Base-by-base conservation (phyloP, 768 basidiomycete genomes). In the Termitomyces bulborhizus region DNA sequence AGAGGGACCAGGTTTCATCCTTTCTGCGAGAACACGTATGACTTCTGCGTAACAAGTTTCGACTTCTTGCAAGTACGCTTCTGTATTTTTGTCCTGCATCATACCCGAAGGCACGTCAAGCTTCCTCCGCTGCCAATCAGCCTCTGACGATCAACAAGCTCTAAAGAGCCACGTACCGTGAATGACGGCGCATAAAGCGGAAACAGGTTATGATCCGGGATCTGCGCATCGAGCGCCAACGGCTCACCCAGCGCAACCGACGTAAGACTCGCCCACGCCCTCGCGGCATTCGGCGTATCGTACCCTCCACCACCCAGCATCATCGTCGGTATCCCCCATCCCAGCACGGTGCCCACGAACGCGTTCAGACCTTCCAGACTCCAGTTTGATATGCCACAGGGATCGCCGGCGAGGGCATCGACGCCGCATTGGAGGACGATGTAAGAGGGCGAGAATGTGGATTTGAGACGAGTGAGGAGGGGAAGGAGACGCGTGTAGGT, bases 231-330 rank as follows among this genome's bases (percentile, higher is more conserved):
- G 5, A 82, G 62, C 4, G 77, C 63, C 2, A 91, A 71, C 0
- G 83, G 77, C 9, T 70, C 68, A 3, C 75, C 79, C 26, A 81
- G 69, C 89, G 82, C 81, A 4, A 90, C 70, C 0, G 87, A 86
- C 1, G 93, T 96, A 16, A 94, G 70, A 62, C 84, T 84, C 0
- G 90, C 76, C 92, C 93, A 97, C 0, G 90, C 90, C 12, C 93
- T 80, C 0, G 94, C 93, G 1, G 85, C 85, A 61, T 95, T 95
- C 1, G 90, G 73, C 4, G 83, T 81, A 61, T 89, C 76, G 66
- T 98, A 97, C 0, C 95, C 95, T 16, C 93, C 90, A 53, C 90
- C 90, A 7, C 90, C 89, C 3, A 93, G 77, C n/a, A 92, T 66
- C 42, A 91, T 62, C 51, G 50, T 45, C 4, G 59, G 59, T 0